A percentile compares a stretch with the other conserved stretches of the same genome.
phyloP scores from a whole-genome alignment of 768 basidiomycete species.

The Serpula lacrymans region DNA sequence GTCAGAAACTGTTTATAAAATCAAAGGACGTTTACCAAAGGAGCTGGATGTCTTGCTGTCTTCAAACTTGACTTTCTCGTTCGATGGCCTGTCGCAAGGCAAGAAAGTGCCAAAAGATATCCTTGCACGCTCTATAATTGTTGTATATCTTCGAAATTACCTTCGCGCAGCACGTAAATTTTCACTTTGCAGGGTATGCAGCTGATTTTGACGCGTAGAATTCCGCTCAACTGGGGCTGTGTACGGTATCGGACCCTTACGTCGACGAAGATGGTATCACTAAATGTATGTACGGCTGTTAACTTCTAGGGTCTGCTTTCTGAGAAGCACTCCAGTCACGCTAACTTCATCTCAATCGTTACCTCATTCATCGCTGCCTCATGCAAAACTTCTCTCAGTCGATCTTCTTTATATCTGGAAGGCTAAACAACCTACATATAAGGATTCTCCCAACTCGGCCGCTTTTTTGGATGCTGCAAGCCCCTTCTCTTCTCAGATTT shows the following conservation, averaged over 20 bases:
- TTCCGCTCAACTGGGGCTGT: slow-evolving; percentile 52
- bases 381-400: slow-evolving; percentile 31
- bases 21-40: slow-evolving; percentile 33
- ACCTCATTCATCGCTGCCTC: slow-evolving; percentile 21
- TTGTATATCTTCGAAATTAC: slow-evolving; percentile 46
- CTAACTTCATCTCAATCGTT: slow-evolving; percentile 37
- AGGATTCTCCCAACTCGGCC: slow-evolving; percentile 15
- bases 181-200: slow-evolving; percentile 4
- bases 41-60: slow-evolving; percentile 48
- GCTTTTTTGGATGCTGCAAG: slow-evolving; percentile 29
- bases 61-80: slow-evolving; percentile 47
- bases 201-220: slow-evolving; percentile 44
- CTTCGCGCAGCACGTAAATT: slow-evolving; percentile 42
- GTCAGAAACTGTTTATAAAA: slow-evolving; percentile 23
- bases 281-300: slow-evolving; percentile 33
- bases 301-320: slow-evolving; percentile 3
- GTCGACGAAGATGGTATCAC: slow-evolving; percentile 39
- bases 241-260: slow-evolving; percentile 51
- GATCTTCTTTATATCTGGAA: slow-evolving; percentile 43
- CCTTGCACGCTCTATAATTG: slow-evolving; percentile 49
- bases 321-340: slow-evolving; percentile 29
- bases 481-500: slow-evolving; percentile 54
- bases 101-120: slow-evolving; percentile 33
- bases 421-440: slow-evolving; percentile 9
- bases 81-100: slow-evolving; percentile 54